These are phyloP conservation scores for Barnettozyma populi DNA, from an alignment of 805 yeast species.

Conservation along the genomic window DNA sequence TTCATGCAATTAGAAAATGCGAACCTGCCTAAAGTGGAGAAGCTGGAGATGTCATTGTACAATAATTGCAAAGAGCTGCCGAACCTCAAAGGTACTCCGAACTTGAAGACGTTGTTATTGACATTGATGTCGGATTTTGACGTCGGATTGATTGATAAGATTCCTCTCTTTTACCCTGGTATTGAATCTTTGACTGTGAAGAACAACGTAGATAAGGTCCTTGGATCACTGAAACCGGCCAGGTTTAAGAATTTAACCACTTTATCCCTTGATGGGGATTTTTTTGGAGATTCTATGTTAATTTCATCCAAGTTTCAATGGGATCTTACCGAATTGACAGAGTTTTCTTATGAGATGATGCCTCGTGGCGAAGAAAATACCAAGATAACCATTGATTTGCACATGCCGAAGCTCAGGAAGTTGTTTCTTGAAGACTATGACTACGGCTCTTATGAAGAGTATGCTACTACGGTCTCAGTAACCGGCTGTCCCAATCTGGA, in stretches of 20 bases:
- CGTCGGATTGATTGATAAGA: not conserved
- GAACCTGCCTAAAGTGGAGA: not conserved
- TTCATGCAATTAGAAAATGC: not conserved
- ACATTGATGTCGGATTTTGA: not conserved
- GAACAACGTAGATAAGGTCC: not conserved
- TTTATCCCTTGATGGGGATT: not conserved
- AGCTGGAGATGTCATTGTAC: not conserved
- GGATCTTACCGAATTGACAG: not conserved
- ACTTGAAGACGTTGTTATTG: not conserved
- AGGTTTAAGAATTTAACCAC: not conserved
- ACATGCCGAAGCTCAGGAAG: not conserved
- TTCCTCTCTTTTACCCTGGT: not conserved
- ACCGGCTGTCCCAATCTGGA: conserved; percentile 1
- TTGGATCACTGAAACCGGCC: not conserved
- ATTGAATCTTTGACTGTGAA: not conserved
- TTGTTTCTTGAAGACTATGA: conserved; percentile 1
- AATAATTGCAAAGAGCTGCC: not conserved
- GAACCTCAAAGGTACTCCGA: not conserved
- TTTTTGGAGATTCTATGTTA: not conserved
- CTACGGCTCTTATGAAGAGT: not conserved
- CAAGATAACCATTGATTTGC: not conserved
- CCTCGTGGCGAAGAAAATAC: not conserved
- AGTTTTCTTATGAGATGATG: not conserved
- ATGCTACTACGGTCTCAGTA: not conserved
- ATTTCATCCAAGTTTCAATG: conserved; percentile 1